Base-by-base conservation (phyloP, 2,329 filamentous ascomycete species). In the Magnaporthiopsis incrustans region DNA sequence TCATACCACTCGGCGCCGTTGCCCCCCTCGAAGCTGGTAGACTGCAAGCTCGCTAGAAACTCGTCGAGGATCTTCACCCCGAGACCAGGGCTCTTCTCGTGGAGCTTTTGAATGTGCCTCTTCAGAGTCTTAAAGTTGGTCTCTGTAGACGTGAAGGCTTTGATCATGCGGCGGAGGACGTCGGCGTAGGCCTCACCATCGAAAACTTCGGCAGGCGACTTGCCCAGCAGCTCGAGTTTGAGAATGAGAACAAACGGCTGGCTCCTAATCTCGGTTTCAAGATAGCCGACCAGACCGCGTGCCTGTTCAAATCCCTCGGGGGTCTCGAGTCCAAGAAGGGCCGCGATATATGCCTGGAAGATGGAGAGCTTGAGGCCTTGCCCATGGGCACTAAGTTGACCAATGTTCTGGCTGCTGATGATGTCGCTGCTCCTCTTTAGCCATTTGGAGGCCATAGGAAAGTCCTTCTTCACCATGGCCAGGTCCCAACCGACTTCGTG, bases 401-500 rank as follows among this genome's bases (percentile, higher is more conserved):
- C 83, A 0, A 85, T 70, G 11, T 83, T 79, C 64, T 85, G 84
- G 26, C 71, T 70, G 62, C 82, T 81, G 32, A 93, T 77, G 33
- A 87, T 70, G 14, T 85, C 77, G 61, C 85, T 80, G 3, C 90
- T 87, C 67, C 90, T 82, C 64, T 88, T 82, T 0, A 96, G 77
- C 95, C 94, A 98, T 69, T 83, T 86, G 1, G 82, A 72, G 0
- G 91, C 89, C 59, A 81, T 71, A 1, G 76, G 69, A 67, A 81
- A 81, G 62, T 89, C 80, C 10, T 79, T 76, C 62, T 81, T 83
- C 3, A 71, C 33, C 2, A 38, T 73, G 2, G 85, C 73, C 18
- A 88, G 74, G 18, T 81, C 80, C 60, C 82, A 85, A 4, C 92
- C 92, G 57, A 96, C 89, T 65, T 89, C 86, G 67, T 88, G 90